Base-by-base conservation (phyloP, 2,329 filamentous ascomycete genomes). In the Magnaporthales sp. region DNA sequence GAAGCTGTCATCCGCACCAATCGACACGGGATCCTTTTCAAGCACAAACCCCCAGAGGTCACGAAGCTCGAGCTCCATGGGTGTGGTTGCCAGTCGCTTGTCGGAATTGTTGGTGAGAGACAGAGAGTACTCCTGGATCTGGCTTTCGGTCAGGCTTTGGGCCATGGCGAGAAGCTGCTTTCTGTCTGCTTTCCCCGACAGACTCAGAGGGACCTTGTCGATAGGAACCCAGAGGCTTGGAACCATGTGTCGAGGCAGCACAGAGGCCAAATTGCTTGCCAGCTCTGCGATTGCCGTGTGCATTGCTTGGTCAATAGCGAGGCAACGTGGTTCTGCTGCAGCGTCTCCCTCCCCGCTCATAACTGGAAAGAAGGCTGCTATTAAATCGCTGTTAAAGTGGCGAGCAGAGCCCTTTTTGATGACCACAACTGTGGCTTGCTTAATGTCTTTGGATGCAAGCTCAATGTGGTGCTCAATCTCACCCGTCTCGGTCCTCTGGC, bases 241-340 rank as follows among this genome's bases (percentile, higher is more conserved):
- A 1, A 73, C 67, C 72, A 74, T 73, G 65, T 72, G 73, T 2
- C 66, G 51, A 19, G 72, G 71, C 13, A 74, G 61, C 60, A 19
- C 15, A 19, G 67, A 68, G 24, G 61, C 54, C 8, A 73, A 64
- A 11, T 67, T 62, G 9, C 67, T 63, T 19, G 64, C 62, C 6
- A 71, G 67, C 26, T 64, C 66, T 2, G 27, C 58, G n/a, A 27
- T 61, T 26, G 15, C n/a, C 29, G 54, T 19, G 26, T 32, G 27
- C 26, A 61, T 30, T 30, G 32, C 11, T 38, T 46, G 27, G 26
- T 22, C 26, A 7, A 63, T 31, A 8, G 8, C 11, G 4, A n/a
- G 54, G n/a, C 58, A 54, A 19, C 29, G 24, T 54, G 46, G 46
- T 9, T 54, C 15, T 54, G 46, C 15, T 54, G n/a, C 61, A 2